These are phyloP conservation scores for Trichoderma gracile DNA, from an alignment of 2,329 filamentous ascomycete species.

Conservation along the genomic window DNA sequence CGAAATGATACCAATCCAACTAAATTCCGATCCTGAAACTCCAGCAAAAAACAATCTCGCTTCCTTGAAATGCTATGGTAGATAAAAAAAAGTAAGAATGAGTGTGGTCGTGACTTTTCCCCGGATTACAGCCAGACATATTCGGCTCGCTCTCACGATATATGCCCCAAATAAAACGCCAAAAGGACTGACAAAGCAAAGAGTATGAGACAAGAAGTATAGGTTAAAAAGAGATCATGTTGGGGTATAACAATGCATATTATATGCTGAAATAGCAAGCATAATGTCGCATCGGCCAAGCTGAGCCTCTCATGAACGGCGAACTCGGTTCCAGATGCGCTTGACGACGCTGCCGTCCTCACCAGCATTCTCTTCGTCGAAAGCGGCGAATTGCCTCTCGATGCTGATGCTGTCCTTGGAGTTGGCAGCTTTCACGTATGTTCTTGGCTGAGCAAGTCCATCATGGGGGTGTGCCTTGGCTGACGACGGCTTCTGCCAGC, in stretches of 20 bases:
- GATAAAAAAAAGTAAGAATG: constrained; percentile 2
- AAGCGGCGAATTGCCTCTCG: constrained; percentile 53
- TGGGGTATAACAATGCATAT: constrained; percentile 19
- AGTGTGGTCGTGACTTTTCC: constrained; percentile 7
- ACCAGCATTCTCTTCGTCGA: constrained; percentile 50
- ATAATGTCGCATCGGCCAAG: neutral
- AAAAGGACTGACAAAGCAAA: constrained; percentile 1
- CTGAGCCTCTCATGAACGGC: constrained; percentile 40
- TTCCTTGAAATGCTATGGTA: neutral
- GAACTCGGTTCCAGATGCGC: constrained; percentile 64
- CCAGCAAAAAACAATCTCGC: neutral
- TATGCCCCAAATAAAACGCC: neutral
- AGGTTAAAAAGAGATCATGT: neutral
- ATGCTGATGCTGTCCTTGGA: constrained; percentile 58
- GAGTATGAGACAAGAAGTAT: neutral
- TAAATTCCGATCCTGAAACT: constrained; percentile 1
- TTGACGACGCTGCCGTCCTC: constrained; percentile 58
- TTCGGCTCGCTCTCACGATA: neutral
- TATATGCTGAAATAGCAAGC: constrained; percentile 13
- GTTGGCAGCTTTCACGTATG: constrained; percentile 39
- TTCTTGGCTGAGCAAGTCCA: constrained; percentile 36
- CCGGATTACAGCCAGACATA: neutral
- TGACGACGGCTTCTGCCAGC: constrained; percentile 55
- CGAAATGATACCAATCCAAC: neutral
- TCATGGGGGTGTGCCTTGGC: constrained; percentile 46